These are phyloP conservation scores for Didymella arachidicola DNA, from an alignment of 2,329 filamentous ascomycete species.

Conservation along the genomic window DNA sequence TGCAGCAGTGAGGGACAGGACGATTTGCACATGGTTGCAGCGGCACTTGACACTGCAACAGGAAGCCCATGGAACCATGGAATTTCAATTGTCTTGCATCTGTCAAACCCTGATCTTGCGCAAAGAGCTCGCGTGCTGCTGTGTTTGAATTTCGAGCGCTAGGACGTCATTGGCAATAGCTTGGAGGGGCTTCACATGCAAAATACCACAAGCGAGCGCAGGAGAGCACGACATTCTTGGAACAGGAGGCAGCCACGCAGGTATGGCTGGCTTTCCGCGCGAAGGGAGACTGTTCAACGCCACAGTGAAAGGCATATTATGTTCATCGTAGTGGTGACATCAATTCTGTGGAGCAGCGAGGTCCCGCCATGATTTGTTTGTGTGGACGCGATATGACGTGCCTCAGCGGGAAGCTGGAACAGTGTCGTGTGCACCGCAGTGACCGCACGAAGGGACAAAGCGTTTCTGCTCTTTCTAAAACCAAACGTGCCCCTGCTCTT, in stretches of 20 bases:
- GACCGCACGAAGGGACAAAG: slow-evolving; percentile 15
- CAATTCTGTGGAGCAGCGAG: slow-evolving; percentile 16
- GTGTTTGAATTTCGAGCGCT: slow-evolving; percentile 4
- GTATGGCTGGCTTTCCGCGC: slow-evolving; percentile 8
- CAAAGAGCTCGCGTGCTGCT: slow-evolving; percentile 17
- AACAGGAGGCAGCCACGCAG: slow-evolving; percentile 1
- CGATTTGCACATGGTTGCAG: slow-evolving; percentile 16
- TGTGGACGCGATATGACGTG: slow-evolving; percentile 23
- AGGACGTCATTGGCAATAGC: slow-evolving; percentile 7
- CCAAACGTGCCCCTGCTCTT: slow-evolving; percentile 15
- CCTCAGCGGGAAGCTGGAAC: slow-evolving; percentile 19
- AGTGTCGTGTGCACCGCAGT: slow-evolving; percentile 17
- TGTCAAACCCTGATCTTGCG: slow-evolving; percentile 9
- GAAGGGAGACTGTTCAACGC: slow-evolving; percentile 10
- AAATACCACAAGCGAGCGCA: slow-evolving; percentile 11
- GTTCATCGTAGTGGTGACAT: slow-evolving; percentile 16
- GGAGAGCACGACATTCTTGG: slow-evolving; percentile 15
- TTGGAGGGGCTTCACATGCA: slow-evolving; percentile 19
- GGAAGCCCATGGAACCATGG: slow-evolving; percentile 2
- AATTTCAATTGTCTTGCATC: slow-evolving; percentile 5
- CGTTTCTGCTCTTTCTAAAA: slow-evolving; percentile 16
- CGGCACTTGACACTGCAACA: background rate
- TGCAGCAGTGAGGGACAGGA: slow-evolving; percentile 4
- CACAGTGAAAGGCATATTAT: slow-evolving; percentile 5
- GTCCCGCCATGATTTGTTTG: slow-evolving; percentile 19